Percentiles rank a stretch among this genome's conserved stretches.
phyloP scores from a whole-genome alignment of 2,329 filamentous ascomycete species.

The Aureobasidium sp. region DNA sequence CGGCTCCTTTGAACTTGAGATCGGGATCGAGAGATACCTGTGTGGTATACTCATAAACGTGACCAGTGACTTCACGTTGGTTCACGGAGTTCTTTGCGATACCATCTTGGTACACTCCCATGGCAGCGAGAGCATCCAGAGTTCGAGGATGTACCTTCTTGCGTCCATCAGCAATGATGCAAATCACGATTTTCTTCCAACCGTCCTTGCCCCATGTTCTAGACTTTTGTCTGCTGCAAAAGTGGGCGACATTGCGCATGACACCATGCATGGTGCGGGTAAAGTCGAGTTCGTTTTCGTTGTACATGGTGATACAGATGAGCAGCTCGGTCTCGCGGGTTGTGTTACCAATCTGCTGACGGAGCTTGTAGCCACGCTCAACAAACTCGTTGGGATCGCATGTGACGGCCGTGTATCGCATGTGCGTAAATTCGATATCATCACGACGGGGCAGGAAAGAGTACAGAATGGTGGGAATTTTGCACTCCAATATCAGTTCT shows the following conservation, averaged over 20 bases:
- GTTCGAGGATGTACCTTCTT: conserved; percentile 90
- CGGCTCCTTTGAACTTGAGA: conserved; percentile 96
- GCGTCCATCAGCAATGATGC: conserved; percentile 89
- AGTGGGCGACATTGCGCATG: conserved; percentile 96
- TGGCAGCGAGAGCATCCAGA: conserved; percentile 85
- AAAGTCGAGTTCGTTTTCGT: conserved; percentile 94
- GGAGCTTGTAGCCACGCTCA: conserved; percentile 78
- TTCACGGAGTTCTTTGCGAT: conserved; percentile 99
- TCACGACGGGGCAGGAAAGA: conserved; percentile 90
- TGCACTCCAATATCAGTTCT: conserved; percentile 95
- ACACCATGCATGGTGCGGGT: conserved; percentile 98
- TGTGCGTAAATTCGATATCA: conserved; percentile 94
- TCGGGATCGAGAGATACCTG: conserved; percentile 94
- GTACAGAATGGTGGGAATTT: conserved; percentile 97
- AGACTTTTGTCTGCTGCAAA: conserved; percentile 85
- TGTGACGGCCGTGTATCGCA: conserved; percentile 98
- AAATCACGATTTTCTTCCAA: conserved; percentile 99
- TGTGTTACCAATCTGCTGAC: conserved; percentile 70
- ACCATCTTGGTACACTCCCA: conserved; percentile 96
- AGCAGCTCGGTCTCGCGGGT: conserved; percentile 88
- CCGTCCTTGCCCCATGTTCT: conserved; percentile 94
- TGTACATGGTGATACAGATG: conserved; percentile 98
- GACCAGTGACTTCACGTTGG: conserved; percentile 85
- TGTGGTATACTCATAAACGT: conserved; percentile 98
- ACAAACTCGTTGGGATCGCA: conserved; percentile 95